Base-by-base conservation (phyloP, 768 basidiomycete genomes). In the Hygrocybe coccinea region DNA sequence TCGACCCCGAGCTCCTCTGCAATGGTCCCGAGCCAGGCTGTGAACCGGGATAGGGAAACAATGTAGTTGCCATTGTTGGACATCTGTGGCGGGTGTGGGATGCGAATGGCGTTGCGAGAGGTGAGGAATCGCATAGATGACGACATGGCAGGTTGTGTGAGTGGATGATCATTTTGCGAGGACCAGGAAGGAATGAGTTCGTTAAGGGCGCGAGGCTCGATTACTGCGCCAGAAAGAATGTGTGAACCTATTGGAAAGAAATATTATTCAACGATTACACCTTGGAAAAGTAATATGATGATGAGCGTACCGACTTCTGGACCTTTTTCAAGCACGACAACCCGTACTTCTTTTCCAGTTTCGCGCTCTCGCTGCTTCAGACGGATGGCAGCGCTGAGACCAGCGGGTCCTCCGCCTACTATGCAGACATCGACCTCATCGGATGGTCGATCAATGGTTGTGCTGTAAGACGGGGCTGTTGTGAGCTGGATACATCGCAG, bases 11-110 rank as follows among this genome's bases (percentile, higher is more conserved):
- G 77, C 50, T 78, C 76, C 59, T 97, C 95, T 0, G 95, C 95
- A 29, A 97, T 80, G 52, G 77, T 71, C 2, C 84, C 90, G 1
- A 99, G 80, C 95, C 95, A 98, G 3, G 89, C 81, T 0, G 92
- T 88, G 59, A 97, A 85, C 34, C 82, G 84, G 1, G 91, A 94
- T 29, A 98, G 83, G 2, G 93, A 95, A 38, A 90, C 74, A 65
- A 98, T 85, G 69, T 91, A 97, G 73, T 97, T 99, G 47, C 95
- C 81, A 25, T 87, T 81, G 77, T 97, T 97, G 64, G 78, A 76
- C 97, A 99, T 99, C 70, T 97, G 95, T 0, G 95, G 95, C 2
- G 97, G 95, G 66, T 97, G 95, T 0, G 93, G 97, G 46, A 97
- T 83, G 11, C 91, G 92, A 58, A 94, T 72, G 10, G 88, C 80